Percentiles rank a stretch among this genome's conserved stretches.
These are phyloP conservation scores for Fonsecaea multimorphosa DNA, from an alignment of 2,329 filamentous ascomycete genomes.

Conservation along the genomic window DNA sequence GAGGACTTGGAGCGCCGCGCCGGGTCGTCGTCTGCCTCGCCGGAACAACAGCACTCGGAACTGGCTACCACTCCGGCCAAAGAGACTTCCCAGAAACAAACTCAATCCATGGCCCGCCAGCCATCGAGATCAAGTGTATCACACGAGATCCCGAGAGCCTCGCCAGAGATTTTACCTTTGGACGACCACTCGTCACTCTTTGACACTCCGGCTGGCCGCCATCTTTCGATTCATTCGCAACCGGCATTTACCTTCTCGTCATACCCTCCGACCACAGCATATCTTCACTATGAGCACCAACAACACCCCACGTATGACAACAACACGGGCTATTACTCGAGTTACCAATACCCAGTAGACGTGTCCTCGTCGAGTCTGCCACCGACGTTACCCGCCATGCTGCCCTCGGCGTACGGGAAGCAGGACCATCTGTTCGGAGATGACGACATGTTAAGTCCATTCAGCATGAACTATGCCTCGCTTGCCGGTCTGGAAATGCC, in stretches of 20 bases:
- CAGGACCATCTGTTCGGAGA: slow-evolving; percentile 59
- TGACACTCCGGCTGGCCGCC: slow-evolving; percentile 32
- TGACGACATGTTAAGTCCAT: slow-evolving; percentile 63
- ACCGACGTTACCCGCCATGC: slow-evolving; percentile 54
- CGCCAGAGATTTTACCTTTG: slow-evolving; percentile 38
- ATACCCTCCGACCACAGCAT: slow-evolving; percentile 37
- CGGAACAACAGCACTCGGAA: slow-evolving; percentile 64
- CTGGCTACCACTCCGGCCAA: slow-evolving; percentile 48
- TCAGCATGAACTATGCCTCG: slow-evolving; percentile 65
- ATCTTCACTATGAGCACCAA: slow-evolving; percentile 37
- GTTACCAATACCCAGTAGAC: slow-evolving; percentile 47
- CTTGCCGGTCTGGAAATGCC: slow-evolving; percentile 63
- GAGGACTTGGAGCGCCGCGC: slow-evolving; percentile 69
- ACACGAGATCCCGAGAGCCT: slow-evolving; percentile 33
- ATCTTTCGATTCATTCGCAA: slow-evolving; percentile 33
- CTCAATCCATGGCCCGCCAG: slow-evolving; percentile 33
- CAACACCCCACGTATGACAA: slow-evolving; percentile 43
- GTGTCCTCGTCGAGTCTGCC: slow-evolving; percentile 49
- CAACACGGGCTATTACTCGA: slow-evolving; percentile 43
- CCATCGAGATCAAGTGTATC: slow-evolving; percentile 32
- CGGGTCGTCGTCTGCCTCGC: slow-evolving; percentile 65
- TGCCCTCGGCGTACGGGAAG: slow-evolving; percentile 53
- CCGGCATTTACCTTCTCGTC: slow-evolving; percentile 35
- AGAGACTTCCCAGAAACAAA: slow-evolving; percentile 34
- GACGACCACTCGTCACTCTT: slow-evolving; percentile 37